Evolutionary conservation across 495 filamentous ascomycete species (phyloP).

Genomic region (Neurospora sublineolata): DNA sequence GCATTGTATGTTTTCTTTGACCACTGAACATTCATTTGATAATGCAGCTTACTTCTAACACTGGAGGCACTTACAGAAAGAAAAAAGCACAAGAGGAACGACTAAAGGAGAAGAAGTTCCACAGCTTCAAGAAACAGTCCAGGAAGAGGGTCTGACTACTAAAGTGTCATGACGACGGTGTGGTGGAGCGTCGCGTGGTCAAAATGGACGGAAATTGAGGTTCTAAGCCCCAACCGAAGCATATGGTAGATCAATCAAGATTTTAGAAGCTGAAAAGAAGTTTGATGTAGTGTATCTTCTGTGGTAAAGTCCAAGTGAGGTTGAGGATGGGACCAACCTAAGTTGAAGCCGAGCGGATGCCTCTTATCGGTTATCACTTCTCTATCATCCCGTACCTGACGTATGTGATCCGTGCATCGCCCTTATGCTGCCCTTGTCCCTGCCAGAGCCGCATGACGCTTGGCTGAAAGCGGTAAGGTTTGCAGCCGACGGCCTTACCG

Average conservation of each 20-base stretch:
- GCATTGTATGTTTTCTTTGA: conserved; percentile 20
- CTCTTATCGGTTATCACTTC: neutral
- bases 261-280: neutral
- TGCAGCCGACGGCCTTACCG: neutral
- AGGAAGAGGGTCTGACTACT: conserved; percentile 30
- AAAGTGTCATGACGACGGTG: neutral
- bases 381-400: neutral
- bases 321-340: neutral
- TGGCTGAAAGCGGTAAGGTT: neutral
- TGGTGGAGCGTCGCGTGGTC: too few relatives aligned
- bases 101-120: conserved; percentile 62
- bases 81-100: conserved; percentile 60
- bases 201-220: neutral
- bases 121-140: conserved; percentile 67
- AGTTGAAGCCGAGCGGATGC: neutral
- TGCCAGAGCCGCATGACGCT: neutral
- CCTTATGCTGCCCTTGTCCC: neutral
- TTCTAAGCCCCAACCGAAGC: neutral
- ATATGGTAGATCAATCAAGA: neutral
- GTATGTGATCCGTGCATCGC: neutral
- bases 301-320: neutral
- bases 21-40: neutral
- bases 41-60: conserved; percentile 1
- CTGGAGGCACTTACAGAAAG: conserved; percentile 37
- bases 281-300: neutral